Conservation (phyloP, 768 basidiomycete genomes). For the Candolleomyces efflorescens region DNA sequence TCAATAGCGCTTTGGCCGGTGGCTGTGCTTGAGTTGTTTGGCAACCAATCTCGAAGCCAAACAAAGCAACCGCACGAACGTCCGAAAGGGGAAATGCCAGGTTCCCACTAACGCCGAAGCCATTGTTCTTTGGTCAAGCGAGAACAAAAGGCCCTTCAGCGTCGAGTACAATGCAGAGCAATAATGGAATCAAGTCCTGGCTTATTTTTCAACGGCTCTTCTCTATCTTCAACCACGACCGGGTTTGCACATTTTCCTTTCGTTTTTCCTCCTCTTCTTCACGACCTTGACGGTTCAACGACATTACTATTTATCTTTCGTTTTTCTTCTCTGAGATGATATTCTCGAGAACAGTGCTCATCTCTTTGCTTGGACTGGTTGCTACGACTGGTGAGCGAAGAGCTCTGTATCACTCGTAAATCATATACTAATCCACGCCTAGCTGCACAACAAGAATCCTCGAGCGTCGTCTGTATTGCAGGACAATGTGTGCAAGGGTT, state of each 20-base stretch:
- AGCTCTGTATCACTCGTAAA: background rate
- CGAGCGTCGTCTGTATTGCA: slow-evolving; percentile 72
- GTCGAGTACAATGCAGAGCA: background rate
- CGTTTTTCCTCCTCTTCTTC: background rate
- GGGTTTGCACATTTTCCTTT: background rate
- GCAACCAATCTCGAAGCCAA: background rate
- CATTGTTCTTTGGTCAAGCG: background rate
- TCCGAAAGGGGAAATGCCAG: background rate
- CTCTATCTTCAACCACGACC: slow-evolving; percentile 4
- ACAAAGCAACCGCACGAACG: background rate
- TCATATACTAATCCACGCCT: slow-evolving; percentile 15
- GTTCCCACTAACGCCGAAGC: background rate
- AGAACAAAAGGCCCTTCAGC: slow-evolving; percentile 4
- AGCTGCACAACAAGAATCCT: slow-evolving; percentile 61
- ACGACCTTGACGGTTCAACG: slow-evolving; percentile 6
- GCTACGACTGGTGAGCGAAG: background rate
- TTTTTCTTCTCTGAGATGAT: background rate
- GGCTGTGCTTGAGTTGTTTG: background rate
- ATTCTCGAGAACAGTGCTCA: background rate
- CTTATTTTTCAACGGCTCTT: background rate
- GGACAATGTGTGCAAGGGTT: slow-evolving; percentile 83
- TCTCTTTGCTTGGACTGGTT: slow-evolving; percentile 1
- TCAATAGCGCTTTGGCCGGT: too few species aligned
- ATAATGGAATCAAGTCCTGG: background rate
- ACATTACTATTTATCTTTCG: slow-evolving; percentile 5